Evolutionary conservation across 352 stramenopile species (phyloP), one percentile per base, ranked within the genome.

Genomic region (Globisporangium uncinulatum): DNA sequence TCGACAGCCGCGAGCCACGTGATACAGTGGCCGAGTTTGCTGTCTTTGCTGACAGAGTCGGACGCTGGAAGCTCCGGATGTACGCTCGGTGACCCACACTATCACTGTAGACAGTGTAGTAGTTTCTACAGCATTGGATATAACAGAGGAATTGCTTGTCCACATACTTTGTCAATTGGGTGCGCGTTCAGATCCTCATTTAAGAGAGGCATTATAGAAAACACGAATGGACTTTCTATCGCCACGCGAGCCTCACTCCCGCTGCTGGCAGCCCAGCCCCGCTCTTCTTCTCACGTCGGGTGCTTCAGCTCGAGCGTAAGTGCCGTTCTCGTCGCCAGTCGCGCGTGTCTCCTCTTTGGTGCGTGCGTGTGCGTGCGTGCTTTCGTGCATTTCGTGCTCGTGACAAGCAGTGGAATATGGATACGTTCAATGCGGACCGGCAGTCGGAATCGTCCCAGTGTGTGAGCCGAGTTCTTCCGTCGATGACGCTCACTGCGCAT

Each of bases 311-410:
- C 8, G 34, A 8, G 34, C 34, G 6, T 13, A 39, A 46, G 17
- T 46, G 42, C 43, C 43, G 19, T 31, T 48, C 43, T 48, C 43
- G 43, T 8, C 19, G 43, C 19, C n/a, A 48, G 43, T 48, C 43
- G 43, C 43, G 20, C 43, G 34, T 39, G 34, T 39, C 34, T 39
- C 34, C 34, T 39, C 34, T 13, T 7, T 39, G 34, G 34, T 39
- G 34, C 34, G 39, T 19, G 39, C 39, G 9, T 10, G 32, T 13
- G 10, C 21, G 20, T 19, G 19, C 21, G 19, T 15, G 43, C 24
- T 29, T 48, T 13, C 43, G 43, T 48, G 41, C 15, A 8, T 29
- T 29, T 29, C 24, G 24, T 29, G 24, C 24, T 29, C 24, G 24
- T 29, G 24, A 4, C 24, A 29, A 4, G 21, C 21, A 47, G 6